Evolutionary conservation across 768 basidiomycete species (phyloP).

Genomic region (Amanita molliuscula): DNA sequence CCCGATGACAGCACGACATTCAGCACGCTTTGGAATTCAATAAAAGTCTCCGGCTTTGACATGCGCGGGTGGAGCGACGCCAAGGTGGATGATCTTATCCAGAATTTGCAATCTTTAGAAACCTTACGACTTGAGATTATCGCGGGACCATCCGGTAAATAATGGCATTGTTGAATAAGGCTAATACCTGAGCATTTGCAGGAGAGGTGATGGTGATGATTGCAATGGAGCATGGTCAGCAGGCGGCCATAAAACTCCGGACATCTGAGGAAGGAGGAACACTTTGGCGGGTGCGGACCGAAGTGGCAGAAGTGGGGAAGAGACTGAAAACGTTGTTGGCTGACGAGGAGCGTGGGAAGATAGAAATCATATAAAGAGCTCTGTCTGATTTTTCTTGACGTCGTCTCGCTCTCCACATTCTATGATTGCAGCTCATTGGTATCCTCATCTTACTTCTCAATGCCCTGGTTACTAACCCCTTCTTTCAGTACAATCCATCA

Average conservation of each 20-base stretch:
- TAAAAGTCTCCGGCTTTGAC: slow-evolving; percentile 26
- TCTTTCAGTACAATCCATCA: slow-evolving; percentile 35
- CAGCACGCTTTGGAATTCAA: slow-evolving; percentile 43
- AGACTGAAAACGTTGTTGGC: slow-evolving; percentile 34
- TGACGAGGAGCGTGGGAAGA: slow-evolving; percentile 5
- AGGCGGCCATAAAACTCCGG: slow-evolving; percentile 37
- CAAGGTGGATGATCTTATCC: slow-evolving; percentile 42
- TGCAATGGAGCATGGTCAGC: slow-evolving; percentile 1
- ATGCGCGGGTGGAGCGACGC: slow-evolving; percentile 62
- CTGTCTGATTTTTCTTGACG: no score
- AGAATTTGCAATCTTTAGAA: slow-evolving; percentile 39
- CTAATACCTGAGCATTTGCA: not conserved
- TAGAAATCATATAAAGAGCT: no score
- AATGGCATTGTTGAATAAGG: not conserved
- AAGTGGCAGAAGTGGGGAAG: slow-evolving; percentile 29
- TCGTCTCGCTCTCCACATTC: slow-evolving; percentile 23
- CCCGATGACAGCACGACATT: slow-evolving; percentile 24
- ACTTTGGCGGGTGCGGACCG: slow-evolving; percentile 59
- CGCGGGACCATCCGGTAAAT: slow-evolving; percentile 41
- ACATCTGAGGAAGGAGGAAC: slow-evolving; percentile 63
- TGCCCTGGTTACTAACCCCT: slow-evolving; percentile 6
- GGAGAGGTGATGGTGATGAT: slow-evolving; percentile 2
- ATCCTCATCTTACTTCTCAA: slow-evolving; percentile 15
- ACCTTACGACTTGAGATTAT: slow-evolving; percentile 36
- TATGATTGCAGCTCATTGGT: slow-evolving; percentile 41